These are phyloP conservation scores for Russula dissimulans DNA, from an alignment of 768 basidiomycete species.

Conservation along the genomic window DNA sequence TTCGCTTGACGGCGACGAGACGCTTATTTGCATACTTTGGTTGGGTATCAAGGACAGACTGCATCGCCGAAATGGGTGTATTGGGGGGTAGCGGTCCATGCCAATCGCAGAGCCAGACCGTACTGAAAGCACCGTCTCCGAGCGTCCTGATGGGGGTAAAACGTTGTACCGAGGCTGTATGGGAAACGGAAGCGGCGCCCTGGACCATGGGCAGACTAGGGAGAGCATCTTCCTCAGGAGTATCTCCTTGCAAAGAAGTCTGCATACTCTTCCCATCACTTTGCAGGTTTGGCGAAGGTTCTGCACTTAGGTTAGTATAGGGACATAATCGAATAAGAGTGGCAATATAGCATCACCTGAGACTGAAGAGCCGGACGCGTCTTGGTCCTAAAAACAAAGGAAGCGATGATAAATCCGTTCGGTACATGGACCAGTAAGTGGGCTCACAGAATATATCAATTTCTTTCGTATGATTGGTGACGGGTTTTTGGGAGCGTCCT, in stretches of 20 bases:
- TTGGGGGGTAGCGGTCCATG: conserved; percentile 86
- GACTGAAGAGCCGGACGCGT: no score
- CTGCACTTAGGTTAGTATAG: no score
- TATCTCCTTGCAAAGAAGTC: no score
- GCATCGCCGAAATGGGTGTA: conserved; percentile 89
- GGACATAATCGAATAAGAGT: background rate
- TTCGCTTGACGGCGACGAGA: conserved; percentile 93
- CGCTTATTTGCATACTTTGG: conserved; percentile 93
- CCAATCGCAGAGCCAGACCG: conserved; percentile 99
- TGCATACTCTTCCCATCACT: no score
- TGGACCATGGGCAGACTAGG: conserved; percentile 38
- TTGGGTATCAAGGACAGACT: conserved; percentile 83
- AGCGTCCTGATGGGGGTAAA: conserved; percentile 95
- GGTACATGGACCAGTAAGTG: no score
- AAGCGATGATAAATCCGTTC: no score
- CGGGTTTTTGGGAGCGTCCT: conserved; percentile 24
- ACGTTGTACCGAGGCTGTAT: conserved; percentile 70
- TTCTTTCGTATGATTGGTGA: no score
- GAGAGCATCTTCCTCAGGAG: background rate
- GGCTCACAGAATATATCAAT: no score
- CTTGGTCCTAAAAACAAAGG: no score
- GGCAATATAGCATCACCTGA: background rate
- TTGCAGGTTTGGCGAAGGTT: no score
- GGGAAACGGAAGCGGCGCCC: background rate
- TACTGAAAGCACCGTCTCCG: conserved; percentile 97